Conservation (phyloP, 1,284 basidiomycete species). For the Cryptococcus sp. region DNA sequence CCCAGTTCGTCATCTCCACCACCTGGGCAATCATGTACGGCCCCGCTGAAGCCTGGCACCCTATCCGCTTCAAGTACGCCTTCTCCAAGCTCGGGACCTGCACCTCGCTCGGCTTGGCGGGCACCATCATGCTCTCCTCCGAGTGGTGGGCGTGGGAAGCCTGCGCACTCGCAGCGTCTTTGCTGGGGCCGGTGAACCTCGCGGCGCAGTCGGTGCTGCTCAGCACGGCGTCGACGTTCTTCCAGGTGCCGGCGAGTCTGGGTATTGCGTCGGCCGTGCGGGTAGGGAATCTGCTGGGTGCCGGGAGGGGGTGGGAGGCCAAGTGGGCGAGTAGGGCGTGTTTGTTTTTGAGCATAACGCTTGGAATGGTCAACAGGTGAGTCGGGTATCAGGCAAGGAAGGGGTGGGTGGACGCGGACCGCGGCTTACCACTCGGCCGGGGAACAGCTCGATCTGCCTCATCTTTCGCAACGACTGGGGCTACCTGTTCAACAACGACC, state of each 20-base stretch:
- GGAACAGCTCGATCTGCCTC: slow-evolving; percentile 63
- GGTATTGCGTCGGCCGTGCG: slow-evolving; percentile 79
- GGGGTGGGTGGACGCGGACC: slow-evolving; percentile 43
- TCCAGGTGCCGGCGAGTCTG: slow-evolving; percentile 78
- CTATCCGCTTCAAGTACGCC: slow-evolving; percentile 59
- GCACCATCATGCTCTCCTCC: slow-evolving; percentile 54
- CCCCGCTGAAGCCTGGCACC: slow-evolving; percentile 79
- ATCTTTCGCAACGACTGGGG: slow-evolving; percentile 71
- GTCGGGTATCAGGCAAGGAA: slow-evolving; percentile 16
- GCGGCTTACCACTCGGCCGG: slow-evolving; percentile 22
- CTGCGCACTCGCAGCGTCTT: slow-evolving; percentile 46
- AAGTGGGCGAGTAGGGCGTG: slow-evolving; percentile 61
- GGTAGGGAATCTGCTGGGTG: slow-evolving; percentile 77
- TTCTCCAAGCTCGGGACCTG: slow-evolving; percentile 72
- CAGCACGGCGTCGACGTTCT: slow-evolving; percentile 66
- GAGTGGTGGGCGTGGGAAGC: slow-evolving; percentile 53
- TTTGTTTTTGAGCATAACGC: slow-evolving; percentile 59
- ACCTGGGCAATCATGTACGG: slow-evolving; percentile 72
- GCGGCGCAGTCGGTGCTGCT: slow-evolving; percentile 55
- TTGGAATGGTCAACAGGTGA: slow-evolving; percentile 64
- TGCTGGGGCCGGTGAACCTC: slow-evolving; percentile 52
- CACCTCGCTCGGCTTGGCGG: slow-evolving; percentile 69
- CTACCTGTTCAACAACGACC: slow-evolving; percentile 79
- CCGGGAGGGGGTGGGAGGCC: slow-evolving; percentile 64
- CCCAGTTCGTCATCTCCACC: slow-evolving; percentile 55